These are phyloP conservation scores for Haplographium delicatum DNA, from an alignment of 495 filamentous ascomycete species.

Conservation along the genomic window DNA sequence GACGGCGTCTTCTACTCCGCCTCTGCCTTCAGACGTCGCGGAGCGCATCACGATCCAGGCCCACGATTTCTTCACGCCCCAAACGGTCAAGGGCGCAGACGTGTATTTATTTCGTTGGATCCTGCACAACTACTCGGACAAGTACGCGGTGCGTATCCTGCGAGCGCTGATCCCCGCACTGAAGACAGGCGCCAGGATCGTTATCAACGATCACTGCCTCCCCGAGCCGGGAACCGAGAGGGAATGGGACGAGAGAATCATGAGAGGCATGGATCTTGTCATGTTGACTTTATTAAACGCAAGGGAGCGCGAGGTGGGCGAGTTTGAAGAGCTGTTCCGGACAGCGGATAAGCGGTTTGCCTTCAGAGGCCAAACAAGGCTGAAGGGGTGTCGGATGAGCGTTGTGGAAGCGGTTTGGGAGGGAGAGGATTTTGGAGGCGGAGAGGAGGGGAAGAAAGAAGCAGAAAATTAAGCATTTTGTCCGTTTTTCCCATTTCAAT, in stretches of 20 bases:
- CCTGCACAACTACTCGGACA: conserved; percentile 55
- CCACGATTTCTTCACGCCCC: conserved; percentile 52
- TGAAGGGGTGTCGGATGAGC: conserved; percentile 42
- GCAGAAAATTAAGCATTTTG: neutral
- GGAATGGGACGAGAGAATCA: conserved; percentile 43
- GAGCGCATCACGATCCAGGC: conserved; percentile 38
- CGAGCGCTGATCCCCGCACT: conserved; percentile 48
- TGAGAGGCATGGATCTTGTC: conserved; percentile 51
- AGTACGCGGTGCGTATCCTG: conserved; percentile 50
- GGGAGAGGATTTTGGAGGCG: conserved; percentile 23
- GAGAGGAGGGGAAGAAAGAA: neutral
- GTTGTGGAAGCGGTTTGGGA: conserved; percentile 48
- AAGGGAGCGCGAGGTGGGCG: conserved; percentile 45
- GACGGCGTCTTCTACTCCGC: conserved; percentile 39
- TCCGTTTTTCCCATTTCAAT: too few relatives aligned
- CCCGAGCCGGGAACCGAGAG: conserved; percentile 32
- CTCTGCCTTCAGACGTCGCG: conserved; percentile 35
- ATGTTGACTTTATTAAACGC: conserved; percentile 51
- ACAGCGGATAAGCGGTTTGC: conserved; percentile 40
- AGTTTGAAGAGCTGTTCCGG: conserved; percentile 44
- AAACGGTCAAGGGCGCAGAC: conserved; percentile 47
- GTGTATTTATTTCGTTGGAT: conserved; percentile 55
- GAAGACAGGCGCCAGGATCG: conserved; percentile 45
- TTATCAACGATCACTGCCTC: conserved; percentile 51
- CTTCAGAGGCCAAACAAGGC: conserved; percentile 26